These are phyloP conservation scores for Colletotrichum endophyticum DNA, from an alignment of 2,329 filamentous ascomycete genomes.

Conservation along the genomic window DNA sequence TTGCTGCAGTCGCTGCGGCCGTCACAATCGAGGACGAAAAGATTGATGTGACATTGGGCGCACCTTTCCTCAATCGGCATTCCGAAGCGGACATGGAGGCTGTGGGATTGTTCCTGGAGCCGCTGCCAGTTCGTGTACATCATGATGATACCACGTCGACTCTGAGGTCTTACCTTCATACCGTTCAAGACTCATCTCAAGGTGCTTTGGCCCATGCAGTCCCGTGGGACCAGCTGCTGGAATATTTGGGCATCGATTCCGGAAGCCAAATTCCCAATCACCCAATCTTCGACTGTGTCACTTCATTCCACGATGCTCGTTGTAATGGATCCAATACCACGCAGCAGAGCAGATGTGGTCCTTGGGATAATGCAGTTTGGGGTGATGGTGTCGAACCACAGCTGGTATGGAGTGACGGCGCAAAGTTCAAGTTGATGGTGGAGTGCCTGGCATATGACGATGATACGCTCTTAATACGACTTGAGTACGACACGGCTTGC, in stretches of 20 bases:
- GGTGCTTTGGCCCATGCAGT: constrained; percentile 31
- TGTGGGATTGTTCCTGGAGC: not conserved
- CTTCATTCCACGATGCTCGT: constrained; percentile 25
- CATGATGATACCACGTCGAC: not conserved
- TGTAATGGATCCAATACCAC: not conserved
- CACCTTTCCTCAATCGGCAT: not conserved
- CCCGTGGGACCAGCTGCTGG: constrained; percentile 33
- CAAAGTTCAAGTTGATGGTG: constrained; percentile 23
- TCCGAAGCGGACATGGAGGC: not conserved
- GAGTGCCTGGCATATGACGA: constrained; percentile 18
- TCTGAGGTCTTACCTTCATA: not conserved
- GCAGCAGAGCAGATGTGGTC: not conserved
- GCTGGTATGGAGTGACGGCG: constrained; percentile 15
- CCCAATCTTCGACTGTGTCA: constrained; percentile 27
- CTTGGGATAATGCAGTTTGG: not conserved
- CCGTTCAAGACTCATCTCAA: constrained; percentile 25
- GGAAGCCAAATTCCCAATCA: constrained; percentile 12
- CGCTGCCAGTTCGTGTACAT: not conserved
- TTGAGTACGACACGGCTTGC: constrained; percentile 18
- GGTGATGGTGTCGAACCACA: not conserved
- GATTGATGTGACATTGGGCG: not conserved
- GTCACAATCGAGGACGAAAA: not conserved
- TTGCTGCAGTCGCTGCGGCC: not conserved
- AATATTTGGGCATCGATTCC: constrained; percentile 17
- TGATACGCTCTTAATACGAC: not conserved